Evolutionary conservation across 1,139 yeast species (phyloP), one percentile per base, ranked within the genome.

Genomic region (Candida sp.): DNA sequence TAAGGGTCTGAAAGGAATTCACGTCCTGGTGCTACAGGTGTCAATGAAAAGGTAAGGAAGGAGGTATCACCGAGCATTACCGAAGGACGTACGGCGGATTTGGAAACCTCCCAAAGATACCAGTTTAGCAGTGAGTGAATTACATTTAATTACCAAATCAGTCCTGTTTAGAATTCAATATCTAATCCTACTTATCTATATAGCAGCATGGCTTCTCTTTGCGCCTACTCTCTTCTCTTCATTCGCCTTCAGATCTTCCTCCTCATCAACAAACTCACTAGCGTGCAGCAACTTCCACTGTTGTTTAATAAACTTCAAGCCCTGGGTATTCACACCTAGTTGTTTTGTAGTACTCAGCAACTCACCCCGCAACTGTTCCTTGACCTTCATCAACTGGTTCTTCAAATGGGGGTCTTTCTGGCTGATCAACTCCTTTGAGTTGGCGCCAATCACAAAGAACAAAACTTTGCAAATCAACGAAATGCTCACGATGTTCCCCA

Each of bases 261-360:
- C 78, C 50, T 85, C 92, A 58, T 90, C 97, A 48, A 83, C 80
- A 64, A 86, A 93, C 65, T 87, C 91, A 40, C 82, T 77, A 56
- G 82, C 84, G 65, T 93, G 98, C 46, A 78, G 78, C 61, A 86
- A 70, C 52, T 84, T 83, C 98, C 98, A 93, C 67, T 89, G 93
- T 46, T 80, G 83, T 63, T 84, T 86, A 54, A 89, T 71, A 60
- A 83, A 88, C 60, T 80, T 83, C 67, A 94, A 75, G 2, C 97
- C 98, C 53, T 90, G 94, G 32, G 91, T 77, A 63, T 96, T 96
- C 72, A 83, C 87, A n/a, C 98, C 98, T 50, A 94, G 76, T 53
- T 82, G 85, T 49, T 79, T 75, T 28, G 82, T 76, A 22, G 84
- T 84, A 3, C 66, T 60, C 46, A 73, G 71, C 53, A 94, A 74